These are phyloP conservation scores for Phytophthora melonis DNA, from an alignment of 352 stramenopile species.

Conservation along the genomic window DNA sequence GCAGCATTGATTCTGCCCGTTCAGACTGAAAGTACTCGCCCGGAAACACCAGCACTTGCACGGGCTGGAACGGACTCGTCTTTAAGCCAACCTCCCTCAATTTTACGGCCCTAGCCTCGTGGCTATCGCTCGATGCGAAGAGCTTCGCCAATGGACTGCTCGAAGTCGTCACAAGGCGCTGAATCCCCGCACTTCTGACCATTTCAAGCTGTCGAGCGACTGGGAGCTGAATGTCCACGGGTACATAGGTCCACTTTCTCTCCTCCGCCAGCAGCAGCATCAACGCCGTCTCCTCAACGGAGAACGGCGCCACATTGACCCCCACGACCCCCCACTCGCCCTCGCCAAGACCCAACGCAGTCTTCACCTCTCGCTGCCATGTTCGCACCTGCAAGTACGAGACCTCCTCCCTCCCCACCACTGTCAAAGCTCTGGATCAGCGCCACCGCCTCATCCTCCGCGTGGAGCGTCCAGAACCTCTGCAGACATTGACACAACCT, in stretches of 20 bases:
- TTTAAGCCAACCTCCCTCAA: conserved; percentile 1
- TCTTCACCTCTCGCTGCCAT: conserved; percentile 30
- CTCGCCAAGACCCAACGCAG: not conserved
- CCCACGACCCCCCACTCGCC: conserved; percentile 38
- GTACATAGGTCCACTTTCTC: conserved; percentile 52
- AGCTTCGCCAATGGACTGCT: conserved; percentile 31
- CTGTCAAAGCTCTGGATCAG: conserved; percentile 14
- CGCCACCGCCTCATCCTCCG: conserved; percentile 18
- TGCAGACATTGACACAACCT: conserved; percentile 26
- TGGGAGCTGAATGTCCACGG: conserved; percentile 49
- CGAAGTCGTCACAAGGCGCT: conserved; percentile 44
- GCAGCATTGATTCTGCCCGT: not conserved
- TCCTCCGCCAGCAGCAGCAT: conserved; percentile 48
- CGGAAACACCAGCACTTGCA: conserved; percentile 33
- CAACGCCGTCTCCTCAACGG: conserved; percentile 54
- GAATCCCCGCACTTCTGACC: conserved; percentile 30
- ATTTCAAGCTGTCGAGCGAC: conserved; percentile 39
- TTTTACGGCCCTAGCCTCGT: not conserved
- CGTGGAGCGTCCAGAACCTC: conserved; percentile 5
- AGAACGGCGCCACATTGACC: conserved; percentile 55
- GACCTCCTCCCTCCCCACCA: conserved; percentile 8
- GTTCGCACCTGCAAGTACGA: conserved; percentile 28
- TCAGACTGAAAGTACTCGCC: conserved; percentile 1
- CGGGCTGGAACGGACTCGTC: conserved; percentile 33
- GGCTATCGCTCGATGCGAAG: conserved; percentile 8